phyloP scores from a whole-genome alignment of 805 yeast genomes.

The Cyberlindnera subsufficiens region DNA sequence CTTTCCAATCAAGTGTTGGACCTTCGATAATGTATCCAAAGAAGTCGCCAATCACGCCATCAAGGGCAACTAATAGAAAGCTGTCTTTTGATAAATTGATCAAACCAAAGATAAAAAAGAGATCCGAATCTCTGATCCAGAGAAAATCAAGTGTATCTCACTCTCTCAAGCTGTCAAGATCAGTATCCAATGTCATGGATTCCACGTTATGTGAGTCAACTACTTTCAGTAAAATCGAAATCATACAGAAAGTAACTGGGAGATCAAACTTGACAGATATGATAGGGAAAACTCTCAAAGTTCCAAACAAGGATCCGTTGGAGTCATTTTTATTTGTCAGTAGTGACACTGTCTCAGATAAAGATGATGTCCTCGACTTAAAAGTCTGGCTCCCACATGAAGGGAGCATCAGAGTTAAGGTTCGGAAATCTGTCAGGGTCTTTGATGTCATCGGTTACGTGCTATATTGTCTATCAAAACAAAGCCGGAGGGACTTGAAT shows the following conservation, averaged over 20 bases:
- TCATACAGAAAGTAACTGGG: neutral
- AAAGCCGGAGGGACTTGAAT: conserved; percentile 1
- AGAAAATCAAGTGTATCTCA: neutral
- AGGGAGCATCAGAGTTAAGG: conserved; percentile 18
- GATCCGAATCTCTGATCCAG: conserved; percentile 12
- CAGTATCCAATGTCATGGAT: conserved; percentile 1
- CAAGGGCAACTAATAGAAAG: conserved; percentile 12
- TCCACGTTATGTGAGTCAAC: neutral
- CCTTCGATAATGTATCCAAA: neutral
- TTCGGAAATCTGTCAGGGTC: conserved; percentile 36
- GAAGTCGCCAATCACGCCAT: conserved; percentile 5
- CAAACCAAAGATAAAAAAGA: conserved; percentile 9
- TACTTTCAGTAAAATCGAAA: conserved; percentile 3
- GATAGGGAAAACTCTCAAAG: conserved; percentile 31
- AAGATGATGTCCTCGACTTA: conserved; percentile 16
- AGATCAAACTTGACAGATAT: conserved; percentile 37
- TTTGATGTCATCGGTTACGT: conserved; percentile 52
- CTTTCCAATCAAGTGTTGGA: conserved; percentile 27
- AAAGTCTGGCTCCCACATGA: conserved; percentile 24
- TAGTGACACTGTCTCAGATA: conserved; percentile 22
- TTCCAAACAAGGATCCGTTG: conserved; percentile 32
- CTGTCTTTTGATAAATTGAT: conserved; percentile 17
- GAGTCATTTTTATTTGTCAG: conserved; percentile 35
- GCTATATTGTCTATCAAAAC: conserved; percentile 23
- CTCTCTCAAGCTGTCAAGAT: conserved; percentile 2